A percentile compares a stretch with the other conserved stretches of the same genome.
These are phyloP conservation scores for Yarrowia sp. DNA, from an alignment of 805 yeast species.

Conservation along the genomic window DNA sequence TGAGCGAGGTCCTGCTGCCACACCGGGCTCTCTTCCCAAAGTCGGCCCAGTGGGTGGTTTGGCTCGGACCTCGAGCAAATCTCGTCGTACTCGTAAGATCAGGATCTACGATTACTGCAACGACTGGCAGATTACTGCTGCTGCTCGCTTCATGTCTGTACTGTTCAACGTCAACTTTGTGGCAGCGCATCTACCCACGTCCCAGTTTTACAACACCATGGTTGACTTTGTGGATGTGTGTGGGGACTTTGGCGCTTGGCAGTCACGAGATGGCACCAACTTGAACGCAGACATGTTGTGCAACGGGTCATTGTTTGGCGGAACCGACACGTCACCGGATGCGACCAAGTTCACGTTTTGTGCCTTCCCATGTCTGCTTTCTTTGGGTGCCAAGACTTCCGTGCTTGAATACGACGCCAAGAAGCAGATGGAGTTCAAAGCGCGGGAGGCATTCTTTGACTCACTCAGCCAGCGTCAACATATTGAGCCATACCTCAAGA, in stretches of 20 bases:
- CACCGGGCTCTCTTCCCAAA: slow-evolving; percentile 13
- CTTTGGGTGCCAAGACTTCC: slow-evolving; percentile 81
- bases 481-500: slow-evolving; percentile 70
- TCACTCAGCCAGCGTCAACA: slow-evolving; percentile 69
- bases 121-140: slow-evolving; percentile 82
- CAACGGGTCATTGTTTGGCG: slow-evolving; percentile 10
- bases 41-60: neutral
- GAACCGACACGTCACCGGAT: slow-evolving; percentile 3
- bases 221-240: slow-evolving; percentile 79
- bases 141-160: slow-evolving; percentile 63
- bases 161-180: slow-evolving; percentile 61
- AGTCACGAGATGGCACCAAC: slow-evolving; percentile 7
- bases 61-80: slow-evolving; percentile 1
- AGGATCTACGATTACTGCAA: slow-evolving; percentile 66
- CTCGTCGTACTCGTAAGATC: slow-evolving; percentile 37
- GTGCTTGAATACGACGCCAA: slow-evolving; percentile 83
- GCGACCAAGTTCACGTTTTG: slow-evolving; percentile 63
- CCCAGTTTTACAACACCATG: slow-evolving; percentile 75
- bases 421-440: slow-evolving; percentile 81
- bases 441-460: slow-evolving; percentile 85
- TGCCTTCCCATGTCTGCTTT: slow-evolving; percentile 80
- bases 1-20: slow-evolving; percentile 17
- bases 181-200: slow-evolving; percentile 50
- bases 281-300: slow-evolving; percentile 9
- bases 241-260: slow-evolving; percentile 86